Conservation (phyloP, 129 eudicot species). For the Tagetes erecta region DNA sequence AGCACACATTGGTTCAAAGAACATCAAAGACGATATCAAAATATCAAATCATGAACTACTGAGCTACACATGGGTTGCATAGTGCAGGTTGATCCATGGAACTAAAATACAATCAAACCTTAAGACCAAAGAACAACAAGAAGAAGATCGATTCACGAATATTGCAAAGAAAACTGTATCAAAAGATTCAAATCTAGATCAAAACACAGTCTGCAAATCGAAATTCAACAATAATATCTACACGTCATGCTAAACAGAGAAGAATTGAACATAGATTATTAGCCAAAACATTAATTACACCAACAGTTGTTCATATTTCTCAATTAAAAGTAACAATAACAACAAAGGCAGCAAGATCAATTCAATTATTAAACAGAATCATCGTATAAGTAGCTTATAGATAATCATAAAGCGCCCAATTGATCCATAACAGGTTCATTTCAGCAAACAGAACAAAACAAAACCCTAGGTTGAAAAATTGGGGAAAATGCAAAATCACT, state of each 20-base stretch:
- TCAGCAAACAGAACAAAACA: conserved; percentile 22
- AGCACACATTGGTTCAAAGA: neutral
- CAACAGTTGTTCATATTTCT: neutral
- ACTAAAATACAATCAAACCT: neutral
- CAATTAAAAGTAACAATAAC: neutral
- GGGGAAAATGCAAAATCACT: conserved; percentile 29
- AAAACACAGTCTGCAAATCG: neutral
- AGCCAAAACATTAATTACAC: neutral
- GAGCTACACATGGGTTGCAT: neutral
- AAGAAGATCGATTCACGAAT: neutral
- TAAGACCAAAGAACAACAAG: neutral
- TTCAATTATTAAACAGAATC: conserved; percentile 32
- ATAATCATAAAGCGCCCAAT: conserved; percentile 21
- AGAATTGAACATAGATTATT: neutral
- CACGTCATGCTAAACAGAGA: neutral
- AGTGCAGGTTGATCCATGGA: neutral
- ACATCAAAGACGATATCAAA: neutral
- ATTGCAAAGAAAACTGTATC: neutral
- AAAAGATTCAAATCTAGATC: neutral
- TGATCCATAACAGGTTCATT: conserved; percentile 18
- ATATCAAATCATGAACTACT: neutral
- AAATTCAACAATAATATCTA: neutral
- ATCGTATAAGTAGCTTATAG: conserved; percentile 3
- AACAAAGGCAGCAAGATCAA: conserved; percentile 27
- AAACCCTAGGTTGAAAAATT: conserved; percentile 35